Percentiles rank a stretch among this genome's conserved stretches.
These are phyloP conservation scores for Podospora anserina DNA, from an alignment of 495 filamentous ascomycete species.

Conservation along the genomic window DNA sequence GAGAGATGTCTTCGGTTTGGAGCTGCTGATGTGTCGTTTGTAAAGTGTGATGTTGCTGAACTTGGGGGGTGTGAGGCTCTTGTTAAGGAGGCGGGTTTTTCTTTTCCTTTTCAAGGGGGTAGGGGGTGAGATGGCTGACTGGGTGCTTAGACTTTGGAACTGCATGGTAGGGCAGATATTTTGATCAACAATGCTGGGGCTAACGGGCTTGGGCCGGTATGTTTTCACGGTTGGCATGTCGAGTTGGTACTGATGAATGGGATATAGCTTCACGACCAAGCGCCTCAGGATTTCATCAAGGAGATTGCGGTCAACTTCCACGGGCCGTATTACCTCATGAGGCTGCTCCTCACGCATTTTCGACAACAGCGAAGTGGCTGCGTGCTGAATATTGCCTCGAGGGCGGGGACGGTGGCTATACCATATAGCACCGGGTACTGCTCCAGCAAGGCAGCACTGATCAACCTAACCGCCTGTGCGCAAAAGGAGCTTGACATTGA, in stretches of 20 bases:
- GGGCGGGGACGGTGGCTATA: conserved; percentile 32
- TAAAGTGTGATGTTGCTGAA: conserved; percentile 31
- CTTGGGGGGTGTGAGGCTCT: conserved; percentile 30
- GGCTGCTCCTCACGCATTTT: conserved; percentile 30
- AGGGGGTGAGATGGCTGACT: neutral
- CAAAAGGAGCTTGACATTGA: conserved; percentile 36
- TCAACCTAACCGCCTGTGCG: conserved; percentile 35
- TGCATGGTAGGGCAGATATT: conserved; percentile 26
- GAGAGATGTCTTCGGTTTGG: conserved; percentile 25
- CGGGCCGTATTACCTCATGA: conserved; percentile 42
- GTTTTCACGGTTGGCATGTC: conserved; percentile 16
- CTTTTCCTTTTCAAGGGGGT: neutral
- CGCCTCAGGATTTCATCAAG: conserved; percentile 47
- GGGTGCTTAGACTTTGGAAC: conserved; percentile 11
- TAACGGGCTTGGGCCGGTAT: conserved; percentile 29
- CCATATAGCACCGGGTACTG: conserved; percentile 36
- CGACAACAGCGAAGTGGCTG: conserved; percentile 26
- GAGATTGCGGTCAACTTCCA: conserved; percentile 59
- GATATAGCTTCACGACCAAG: conserved; percentile 27
- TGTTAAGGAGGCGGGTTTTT: conserved; percentile 18
- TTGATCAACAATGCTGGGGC: conserved; percentile 37
- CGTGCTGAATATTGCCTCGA: conserved; percentile 36
- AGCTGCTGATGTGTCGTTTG: conserved; percentile 25
- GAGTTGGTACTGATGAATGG: neutral
- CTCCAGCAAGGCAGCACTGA: conserved; percentile 36